A percentile compares a stretch with the other conserved stretches of the same genome.
Evolutionary conservation across 1,284 basidiomycete genomes (phyloP).

Genomic region (Trametes hirsuta): DNA sequence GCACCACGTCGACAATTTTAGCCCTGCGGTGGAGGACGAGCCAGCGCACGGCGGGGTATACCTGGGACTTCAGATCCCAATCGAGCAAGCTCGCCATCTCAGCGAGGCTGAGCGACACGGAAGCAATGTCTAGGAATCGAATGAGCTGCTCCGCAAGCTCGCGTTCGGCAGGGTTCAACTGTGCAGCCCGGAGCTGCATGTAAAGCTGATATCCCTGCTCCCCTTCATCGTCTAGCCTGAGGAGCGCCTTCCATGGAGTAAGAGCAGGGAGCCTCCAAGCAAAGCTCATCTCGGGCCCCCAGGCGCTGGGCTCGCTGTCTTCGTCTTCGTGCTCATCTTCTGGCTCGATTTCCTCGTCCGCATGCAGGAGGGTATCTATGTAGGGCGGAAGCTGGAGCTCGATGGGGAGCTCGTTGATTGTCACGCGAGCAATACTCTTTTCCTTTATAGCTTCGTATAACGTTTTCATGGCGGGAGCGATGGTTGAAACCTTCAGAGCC

Average conservation of each 20-base stretch:
- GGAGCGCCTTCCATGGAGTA: slow-evolving; percentile 91
- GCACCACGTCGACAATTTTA: slow-evolving; percentile 87
- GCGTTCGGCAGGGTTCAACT: slow-evolving; percentile 65
- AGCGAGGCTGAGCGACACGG: slow-evolving; percentile 75
- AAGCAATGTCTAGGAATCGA: slow-evolving; percentile 68
- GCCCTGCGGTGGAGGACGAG: slow-evolving; percentile 90
- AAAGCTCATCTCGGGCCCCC: slow-evolving; percentile 70
- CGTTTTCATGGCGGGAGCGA: slow-evolving; percentile 75
- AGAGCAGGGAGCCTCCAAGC: slow-evolving; percentile 76
- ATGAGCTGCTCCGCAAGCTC: slow-evolving; percentile 70
- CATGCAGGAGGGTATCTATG: slow-evolving; percentile 68
- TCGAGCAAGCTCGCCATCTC: slow-evolving; percentile 86
- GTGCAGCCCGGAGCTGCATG: slow-evolving; percentile 59
- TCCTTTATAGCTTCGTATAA: slow-evolving; percentile 78
- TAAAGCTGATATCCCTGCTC: slow-evolving; percentile 59
- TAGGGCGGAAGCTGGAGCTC: slow-evolving; percentile 84
- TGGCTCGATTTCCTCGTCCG: slow-evolving; percentile 49
- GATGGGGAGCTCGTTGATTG: slow-evolving; percentile 74
- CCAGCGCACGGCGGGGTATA: slow-evolving; percentile 88
- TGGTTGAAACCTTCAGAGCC: slow-evolving; percentile 67
- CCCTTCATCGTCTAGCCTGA: slow-evolving; percentile 71
- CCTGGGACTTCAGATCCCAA: slow-evolving; percentile 85
- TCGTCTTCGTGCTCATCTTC: slow-evolving; percentile 51
- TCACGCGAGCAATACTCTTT: slow-evolving; percentile 72
- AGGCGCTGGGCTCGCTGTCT: slow-evolving; percentile 42